Base-by-base conservation (phyloP, 2,329 filamentous ascomycete species). In the Pseudogymnoascus sp. region DNA sequence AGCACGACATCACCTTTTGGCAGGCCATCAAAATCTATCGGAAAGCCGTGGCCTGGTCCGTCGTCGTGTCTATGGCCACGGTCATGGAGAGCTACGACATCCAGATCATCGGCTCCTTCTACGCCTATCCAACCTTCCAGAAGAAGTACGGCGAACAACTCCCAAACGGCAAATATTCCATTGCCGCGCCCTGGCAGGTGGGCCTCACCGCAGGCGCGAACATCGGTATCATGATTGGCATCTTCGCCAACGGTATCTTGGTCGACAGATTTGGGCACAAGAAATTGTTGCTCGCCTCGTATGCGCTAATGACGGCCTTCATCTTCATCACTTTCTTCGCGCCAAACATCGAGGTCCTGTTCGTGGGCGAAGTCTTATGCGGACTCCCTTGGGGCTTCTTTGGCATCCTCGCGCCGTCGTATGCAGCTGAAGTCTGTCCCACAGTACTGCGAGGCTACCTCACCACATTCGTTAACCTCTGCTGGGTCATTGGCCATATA, bases 51-150 rank as follows among this genome's bases (percentile, higher is more conserved):
- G 82, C 79, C 21, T 96, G 91, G 90, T 91, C 87, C 69, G 72
- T 96, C 60, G 79, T 96, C 64, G 93, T 96, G 74, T 93, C 89
- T 14, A 93, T 90, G 0, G 93, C 89, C 73, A 95, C 96, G 71
- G 86, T 85, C 70, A 96, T 96, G 92, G 91, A 96, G 75, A 91
- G 90, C 37, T 96, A 93, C 77, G 91, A 96, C 72, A 81, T 95
- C 65, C 87, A 85, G 70, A 79, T 96, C 62, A 85, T 95, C 70
- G n/a, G 88, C 78, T 93, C 93, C 75, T 92, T 95, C 72, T 93
- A 68, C 65, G 63, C 65, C 36, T 63, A 71, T 72, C 75, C 66
- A 5, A 67, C 63, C 68, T 77, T 71, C 67, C 72, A 69, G 18
- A 71, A 65, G 68, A 76, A 69, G 65, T 79, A 77, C 63, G 77